These are phyloP conservation scores for Venturia oleaginea DNA, from an alignment of 2,329 filamentous ascomycete genomes.

Conservation along the genomic window DNA sequence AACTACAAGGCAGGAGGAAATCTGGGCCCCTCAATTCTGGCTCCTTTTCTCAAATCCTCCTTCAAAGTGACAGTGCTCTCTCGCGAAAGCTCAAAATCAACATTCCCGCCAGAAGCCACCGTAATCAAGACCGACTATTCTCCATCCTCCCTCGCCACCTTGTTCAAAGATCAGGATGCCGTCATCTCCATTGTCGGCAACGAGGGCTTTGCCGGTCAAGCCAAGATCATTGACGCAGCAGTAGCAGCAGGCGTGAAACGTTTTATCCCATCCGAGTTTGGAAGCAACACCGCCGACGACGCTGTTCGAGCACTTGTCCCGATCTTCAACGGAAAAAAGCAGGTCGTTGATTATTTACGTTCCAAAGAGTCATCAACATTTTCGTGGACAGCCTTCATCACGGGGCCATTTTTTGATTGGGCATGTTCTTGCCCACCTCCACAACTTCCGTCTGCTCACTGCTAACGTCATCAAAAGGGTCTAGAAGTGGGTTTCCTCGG, in stretches of 20 bases:
- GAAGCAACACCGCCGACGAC: constrained; percentile 31
- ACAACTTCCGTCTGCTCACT: neutral
- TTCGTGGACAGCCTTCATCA: constrained; percentile 52
- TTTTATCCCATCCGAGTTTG: constrained; percentile 55
- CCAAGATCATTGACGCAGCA: constrained; percentile 48
- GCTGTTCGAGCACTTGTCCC: constrained; percentile 35
- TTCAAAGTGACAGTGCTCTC: constrained; percentile 50
- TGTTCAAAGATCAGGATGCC: constrained; percentile 49
- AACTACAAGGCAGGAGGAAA: constrained; percentile 27
- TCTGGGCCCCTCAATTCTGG: constrained; percentile 33
- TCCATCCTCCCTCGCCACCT: constrained; percentile 39
- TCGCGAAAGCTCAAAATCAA: constrained; percentile 37
- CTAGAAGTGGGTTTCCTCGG: constrained; percentile 43
- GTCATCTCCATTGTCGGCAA: constrained; percentile 42
- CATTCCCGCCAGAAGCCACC: constrained; percentile 31
- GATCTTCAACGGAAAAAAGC: constrained; percentile 31
- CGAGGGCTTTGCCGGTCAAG: constrained; percentile 35
- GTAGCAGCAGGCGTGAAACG: constrained; percentile 50
- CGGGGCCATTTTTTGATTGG: constrained; percentile 55
- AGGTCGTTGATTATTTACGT: constrained; percentile 5
- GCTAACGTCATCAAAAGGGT: constrained; percentile 26
- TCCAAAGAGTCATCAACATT: constrained; percentile 29
- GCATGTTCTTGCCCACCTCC: constrained; percentile 23
- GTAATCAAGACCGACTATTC: constrained; percentile 42
- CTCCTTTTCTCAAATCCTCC: constrained; percentile 30